Conservation (phyloP, 345 rosid species). For the Citropsis articulata region DNA sequence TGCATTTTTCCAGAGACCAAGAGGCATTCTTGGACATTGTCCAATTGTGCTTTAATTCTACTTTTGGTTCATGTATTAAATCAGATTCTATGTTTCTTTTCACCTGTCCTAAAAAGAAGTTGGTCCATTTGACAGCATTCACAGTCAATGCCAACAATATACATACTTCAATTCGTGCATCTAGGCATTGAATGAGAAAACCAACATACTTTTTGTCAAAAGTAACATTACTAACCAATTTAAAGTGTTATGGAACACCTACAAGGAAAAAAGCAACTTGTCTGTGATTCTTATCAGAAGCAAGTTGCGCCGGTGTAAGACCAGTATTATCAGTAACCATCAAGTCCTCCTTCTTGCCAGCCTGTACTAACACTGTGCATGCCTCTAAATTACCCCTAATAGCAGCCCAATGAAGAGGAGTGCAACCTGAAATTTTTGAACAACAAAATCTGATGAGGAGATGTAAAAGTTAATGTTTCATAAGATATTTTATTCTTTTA, state of each 20-base stretch:
- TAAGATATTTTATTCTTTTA: neutral
- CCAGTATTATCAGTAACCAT: slow-evolving; percentile 85
- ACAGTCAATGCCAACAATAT: too few relatives aligned
- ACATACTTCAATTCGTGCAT: too few relatives aligned
- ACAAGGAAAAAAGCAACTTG: slow-evolving; percentile 99
- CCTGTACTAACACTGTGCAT: slow-evolving; percentile 95
- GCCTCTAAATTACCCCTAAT: slow-evolving; percentile 98
- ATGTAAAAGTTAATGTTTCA: neutral
- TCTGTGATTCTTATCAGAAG: slow-evolving; percentile 94
- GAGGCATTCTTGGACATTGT: neutral
- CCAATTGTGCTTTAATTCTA: neutral
- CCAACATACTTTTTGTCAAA: slow-evolving; percentile 2
- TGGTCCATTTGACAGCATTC: too few relatives aligned
- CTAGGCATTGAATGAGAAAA: neutral
- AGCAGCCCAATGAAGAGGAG: slow-evolving; percentile 99
- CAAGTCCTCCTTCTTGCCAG: slow-evolving; percentile 95
- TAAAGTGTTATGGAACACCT: slow-evolving; percentile 50
- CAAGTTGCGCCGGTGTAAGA: slow-evolving; percentile 98
- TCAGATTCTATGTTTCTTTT: neutral
- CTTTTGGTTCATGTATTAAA: neutral
- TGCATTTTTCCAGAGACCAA: neutral
- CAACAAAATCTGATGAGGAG: slow-evolving; percentile 4
- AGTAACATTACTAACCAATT: slow-evolving; percentile 29
- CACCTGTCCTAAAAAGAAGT: neutral
- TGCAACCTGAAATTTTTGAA: slow-evolving; percentile 61